phyloP scores from a whole-genome alignment of 768 basidiomycete genomes.

The Suillus lakei region DNA sequence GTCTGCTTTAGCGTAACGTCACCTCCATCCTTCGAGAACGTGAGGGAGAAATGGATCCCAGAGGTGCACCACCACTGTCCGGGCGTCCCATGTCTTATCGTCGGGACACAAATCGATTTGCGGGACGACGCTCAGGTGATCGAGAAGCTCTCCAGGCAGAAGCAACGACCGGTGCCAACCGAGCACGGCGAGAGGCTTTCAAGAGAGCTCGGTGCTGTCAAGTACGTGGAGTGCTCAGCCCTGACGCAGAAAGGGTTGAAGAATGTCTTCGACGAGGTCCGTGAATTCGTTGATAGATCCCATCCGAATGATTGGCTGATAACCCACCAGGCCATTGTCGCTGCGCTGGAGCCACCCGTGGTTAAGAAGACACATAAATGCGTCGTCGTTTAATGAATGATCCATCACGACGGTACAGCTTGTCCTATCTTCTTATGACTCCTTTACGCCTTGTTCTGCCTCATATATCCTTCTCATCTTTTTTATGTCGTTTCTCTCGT shows the following conservation, averaged over 20 bases:
- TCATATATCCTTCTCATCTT: constrained; percentile 41
- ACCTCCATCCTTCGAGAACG: constrained; percentile 99
- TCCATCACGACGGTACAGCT: constrained; percentile 28
- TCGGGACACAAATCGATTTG: constrained; percentile 97
- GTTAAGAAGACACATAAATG: constrained; percentile 82
- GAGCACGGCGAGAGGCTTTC: constrained; percentile 95
- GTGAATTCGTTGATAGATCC: constrained; percentile 31
- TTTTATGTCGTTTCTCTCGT: constrained; percentile 23
- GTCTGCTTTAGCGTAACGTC: constrained; percentile 99
- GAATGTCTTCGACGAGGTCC: constrained; percentile 99
- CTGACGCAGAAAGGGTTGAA: constrained; percentile 99
- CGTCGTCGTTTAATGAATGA: constrained; percentile 74
- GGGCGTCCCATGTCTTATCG: constrained; percentile 98
- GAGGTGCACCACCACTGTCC: constrained; percentile 99
- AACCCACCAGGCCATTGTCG: constrained; percentile 85
- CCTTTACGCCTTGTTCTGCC: constrained; percentile 34
- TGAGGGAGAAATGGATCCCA: constrained; percentile 99
- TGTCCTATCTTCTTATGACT: constrained; percentile 41
- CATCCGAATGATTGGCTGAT: constrained; percentile 8
- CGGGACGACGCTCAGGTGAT: constrained; percentile 91
- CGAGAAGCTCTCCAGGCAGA: constrained; percentile 95
- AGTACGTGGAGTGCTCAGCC: constrained; percentile 99
- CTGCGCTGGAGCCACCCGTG: constrained; percentile 96
- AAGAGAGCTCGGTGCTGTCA: constrained; percentile 97
- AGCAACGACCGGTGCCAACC: constrained; percentile 87